Evolutionary conservation across 2,329 filamentous ascomycete genomes (phyloP), one percentile per base, ranked within the genome.

Genomic region (Colletotrichum sp.): DNA sequence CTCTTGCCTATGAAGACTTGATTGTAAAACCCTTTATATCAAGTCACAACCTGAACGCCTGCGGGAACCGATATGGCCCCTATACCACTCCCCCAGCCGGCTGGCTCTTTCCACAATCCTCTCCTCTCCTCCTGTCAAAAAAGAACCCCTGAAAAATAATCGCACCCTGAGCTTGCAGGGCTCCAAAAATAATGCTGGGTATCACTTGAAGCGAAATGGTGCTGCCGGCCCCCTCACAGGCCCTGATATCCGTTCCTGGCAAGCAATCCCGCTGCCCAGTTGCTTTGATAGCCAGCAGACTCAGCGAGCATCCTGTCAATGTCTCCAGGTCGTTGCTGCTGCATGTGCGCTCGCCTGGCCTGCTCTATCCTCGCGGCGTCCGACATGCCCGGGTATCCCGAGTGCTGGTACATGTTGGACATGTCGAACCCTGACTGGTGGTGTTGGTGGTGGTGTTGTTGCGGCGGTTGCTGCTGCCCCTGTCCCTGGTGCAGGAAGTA

Each of bases 401-500:
- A 71, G 58, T 73, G 72, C 71, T 77, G 77, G 48, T 78, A 77
- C 55, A 78, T 71, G 72, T 67, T 67, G 26, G 75, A 67, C 13
- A 77, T 65, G 57, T 78, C 77, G 63, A 75, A 77, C 18, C 74
- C 74, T 34, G 64, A 63, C 32, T 68, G 75, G 57, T 72, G 64
- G 77, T 79, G 79, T 52, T 77, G 78, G 10, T 75, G n/a, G 75
- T 76, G 75, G n/a, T 81, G 81, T 10, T 80, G 81, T 34, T 82
- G 83, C 8, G 81, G 81, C 6, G 81, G 81, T 55, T 80, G 81
- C 48, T 79, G 81, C 36, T 82, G 79, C 28, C 80, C 80, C 24
- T 83, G 83, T 52, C 84, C 82, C 58, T 93, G 91, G 63, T 93
- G 91, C 84, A 94, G 90, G 79, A 95, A 87, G 80, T 95, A 96